Percentiles rank a stretch among this genome's conserved stretches.
phyloP scores from a whole-genome alignment of 176 grass and related monocot genomes.

The Dactylis glomerata region DNA sequence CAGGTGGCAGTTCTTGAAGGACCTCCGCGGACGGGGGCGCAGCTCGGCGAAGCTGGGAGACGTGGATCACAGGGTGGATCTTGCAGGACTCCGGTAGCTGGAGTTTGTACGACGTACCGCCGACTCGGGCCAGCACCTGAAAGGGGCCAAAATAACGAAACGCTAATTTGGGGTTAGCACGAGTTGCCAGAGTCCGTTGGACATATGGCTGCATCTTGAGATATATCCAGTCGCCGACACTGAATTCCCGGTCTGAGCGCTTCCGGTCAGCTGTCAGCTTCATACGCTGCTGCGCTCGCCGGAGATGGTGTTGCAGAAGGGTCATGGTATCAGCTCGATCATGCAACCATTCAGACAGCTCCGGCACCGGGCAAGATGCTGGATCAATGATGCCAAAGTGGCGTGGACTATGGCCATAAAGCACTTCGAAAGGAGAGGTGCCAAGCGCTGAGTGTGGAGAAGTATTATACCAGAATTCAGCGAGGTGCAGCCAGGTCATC shows the following conservation, averaged over 20 bases:
- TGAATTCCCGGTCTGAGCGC: not conserved
- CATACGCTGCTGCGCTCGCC: not conserved
- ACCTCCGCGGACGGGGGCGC: too few species aligned
- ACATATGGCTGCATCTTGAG: not conserved
- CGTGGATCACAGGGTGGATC: not conserved
- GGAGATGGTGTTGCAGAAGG: not conserved
- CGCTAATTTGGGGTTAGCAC: not conserved
- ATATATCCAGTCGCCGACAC: not conserved
- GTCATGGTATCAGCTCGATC: not conserved
- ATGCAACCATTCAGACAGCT: not conserved
- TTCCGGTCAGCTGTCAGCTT: not conserved
- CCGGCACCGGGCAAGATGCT: not conserved
- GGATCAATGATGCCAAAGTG: not conserved
- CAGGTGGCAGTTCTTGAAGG: not conserved
- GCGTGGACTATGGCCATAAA: not conserved
- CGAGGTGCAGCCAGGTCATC: too few species aligned
- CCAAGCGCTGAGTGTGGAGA: too few species aligned
- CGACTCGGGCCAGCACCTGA: not conserved
- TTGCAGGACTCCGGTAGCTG: rapidly evolving
- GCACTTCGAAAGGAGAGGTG: not conserved
- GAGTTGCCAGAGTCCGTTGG: not conserved
- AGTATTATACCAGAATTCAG: too few species aligned
- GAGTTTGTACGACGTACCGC: not conserved
- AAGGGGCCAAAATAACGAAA: not conserved
- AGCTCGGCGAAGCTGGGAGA: not conserved